These are phyloP conservation scores for Nicotiana otophora DNA, from an alignment of 257 asterid genomes.

Conservation along the genomic window DNA sequence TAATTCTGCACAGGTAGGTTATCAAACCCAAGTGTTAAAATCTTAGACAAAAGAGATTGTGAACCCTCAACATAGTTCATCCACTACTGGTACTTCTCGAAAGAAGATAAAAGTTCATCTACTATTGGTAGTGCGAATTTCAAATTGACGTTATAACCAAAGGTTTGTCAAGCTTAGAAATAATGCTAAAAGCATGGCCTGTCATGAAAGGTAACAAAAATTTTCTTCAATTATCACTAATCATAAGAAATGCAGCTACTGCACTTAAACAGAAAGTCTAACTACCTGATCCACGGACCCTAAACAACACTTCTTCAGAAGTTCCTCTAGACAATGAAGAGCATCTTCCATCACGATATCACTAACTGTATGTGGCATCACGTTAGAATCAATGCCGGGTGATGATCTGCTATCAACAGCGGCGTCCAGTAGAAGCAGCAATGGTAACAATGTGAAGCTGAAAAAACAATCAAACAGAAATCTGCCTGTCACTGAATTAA, in stretches of 20 bases:
- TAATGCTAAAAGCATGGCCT: background rate
- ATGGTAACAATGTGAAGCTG: constrained; percentile 85
- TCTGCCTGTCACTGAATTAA: constrained; percentile 1
- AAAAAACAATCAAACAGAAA: constrained; percentile 13
- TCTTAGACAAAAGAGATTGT: background rate
- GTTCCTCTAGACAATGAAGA: constrained; percentile 71
- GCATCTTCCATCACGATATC: constrained; percentile 76
- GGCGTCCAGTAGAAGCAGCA: constrained; percentile 79
- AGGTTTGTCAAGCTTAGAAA: background rate
- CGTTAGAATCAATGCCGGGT: constrained; percentile 30
- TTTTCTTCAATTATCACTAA: background rate
- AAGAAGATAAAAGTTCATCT: background rate
- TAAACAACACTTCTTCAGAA: constrained; percentile 62
- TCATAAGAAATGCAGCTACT: background rate
- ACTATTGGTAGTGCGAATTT: background rate
- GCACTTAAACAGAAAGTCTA: constrained; percentile 4
- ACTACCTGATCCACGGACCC: constrained; percentile 87
- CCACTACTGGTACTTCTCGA: background rate
- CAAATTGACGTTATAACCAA: background rate
- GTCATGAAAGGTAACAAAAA: background rate
- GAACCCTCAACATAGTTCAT: background rate
- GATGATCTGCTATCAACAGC: constrained; percentile 69
- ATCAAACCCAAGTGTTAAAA: background rate
- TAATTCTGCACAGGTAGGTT: background rate
- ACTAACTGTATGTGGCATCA: constrained; percentile 37